A percentile compares a stretch with the other conserved stretches of the same genome.
Conservation (phyloP, 225 moss, liverwort and hornwort genomes). For the Physcomitrellopsis africana region DNA sequence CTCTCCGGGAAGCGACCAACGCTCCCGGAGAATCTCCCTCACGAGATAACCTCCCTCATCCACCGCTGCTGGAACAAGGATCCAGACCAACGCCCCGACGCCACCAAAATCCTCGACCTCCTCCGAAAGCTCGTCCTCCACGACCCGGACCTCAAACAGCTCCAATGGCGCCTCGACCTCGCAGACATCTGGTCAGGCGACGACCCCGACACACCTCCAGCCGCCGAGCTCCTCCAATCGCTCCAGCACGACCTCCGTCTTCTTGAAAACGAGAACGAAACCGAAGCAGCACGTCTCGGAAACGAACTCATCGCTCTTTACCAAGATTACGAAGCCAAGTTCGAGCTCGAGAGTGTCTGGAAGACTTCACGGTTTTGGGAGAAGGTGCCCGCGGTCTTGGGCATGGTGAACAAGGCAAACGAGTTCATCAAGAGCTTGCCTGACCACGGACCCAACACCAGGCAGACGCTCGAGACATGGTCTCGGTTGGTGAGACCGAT, state of each 20-base stretch:
- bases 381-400: not conserved
- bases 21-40: not conserved
- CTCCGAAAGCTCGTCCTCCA: not conserved
- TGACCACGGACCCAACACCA: not conserved
- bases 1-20: not conserved
- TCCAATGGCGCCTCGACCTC: not conserved
- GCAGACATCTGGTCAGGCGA: not conserved
- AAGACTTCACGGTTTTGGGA: not conserved
- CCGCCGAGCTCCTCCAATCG: not conserved
- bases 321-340: not conserved
- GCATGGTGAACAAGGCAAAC: not conserved
- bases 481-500: not conserved
- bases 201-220: not conserved
- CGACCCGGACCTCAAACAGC: not conserved
- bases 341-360: not conserved
- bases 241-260: not conserved
- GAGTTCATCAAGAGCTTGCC: conserved; percentile 11
- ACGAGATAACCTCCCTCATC: conserved; percentile 2
- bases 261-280: not conserved
- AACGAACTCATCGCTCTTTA: not conserved
- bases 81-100: not conserved
- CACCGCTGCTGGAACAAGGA: not conserved
- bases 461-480: not conserved
- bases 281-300: not conserved
- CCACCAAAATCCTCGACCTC: not conserved